These are phyloP conservation scores for Ophioceras dolichostomum DNA, from an alignment of 2,329 filamentous ascomycete species.

Conservation along the genomic window DNA sequence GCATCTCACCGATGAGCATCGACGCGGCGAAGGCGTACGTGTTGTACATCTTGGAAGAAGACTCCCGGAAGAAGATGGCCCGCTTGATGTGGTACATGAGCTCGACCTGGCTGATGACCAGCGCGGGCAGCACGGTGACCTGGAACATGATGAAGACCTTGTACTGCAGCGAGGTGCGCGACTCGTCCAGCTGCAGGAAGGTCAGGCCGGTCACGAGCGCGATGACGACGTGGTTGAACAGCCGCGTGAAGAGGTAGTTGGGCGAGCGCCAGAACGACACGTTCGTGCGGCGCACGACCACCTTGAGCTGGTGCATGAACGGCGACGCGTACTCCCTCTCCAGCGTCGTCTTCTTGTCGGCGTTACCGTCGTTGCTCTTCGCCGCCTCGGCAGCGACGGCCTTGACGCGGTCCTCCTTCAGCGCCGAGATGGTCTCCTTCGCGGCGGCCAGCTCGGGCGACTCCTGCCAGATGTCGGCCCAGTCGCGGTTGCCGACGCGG, in stretches of 20 bases:
- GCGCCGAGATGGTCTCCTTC: constrained; percentile 52
- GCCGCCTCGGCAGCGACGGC: constrained; percentile 22
- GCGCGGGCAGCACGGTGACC: constrained; percentile 68
- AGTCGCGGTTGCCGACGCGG: constrained; percentile 63
- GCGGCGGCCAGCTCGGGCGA: constrained; percentile 56
- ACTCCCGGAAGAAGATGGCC: constrained; percentile 76
- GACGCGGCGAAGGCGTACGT: constrained; percentile 65
- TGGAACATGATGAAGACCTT: constrained; percentile 87
- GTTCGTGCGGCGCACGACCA: constrained; percentile 62
- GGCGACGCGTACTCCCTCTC: constrained; percentile 78
- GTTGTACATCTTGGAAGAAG: constrained; percentile 76
- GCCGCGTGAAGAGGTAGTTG: constrained; percentile 78
- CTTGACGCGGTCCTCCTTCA: constrained; percentile 48
- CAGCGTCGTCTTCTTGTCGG: too few species aligned
- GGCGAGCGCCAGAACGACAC: constrained; percentile 74
- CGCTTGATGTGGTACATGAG: constrained; percentile 72
- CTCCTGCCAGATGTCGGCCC: constrained; percentile 68
- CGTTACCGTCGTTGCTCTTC: constrained; percentile 36
- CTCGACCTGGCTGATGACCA: constrained; percentile 76
- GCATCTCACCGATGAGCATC: constrained; percentile 74
- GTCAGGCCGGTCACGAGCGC: constrained; percentile 68
- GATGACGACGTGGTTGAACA: constrained; percentile 76
- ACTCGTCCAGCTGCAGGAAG: constrained; percentile 67
- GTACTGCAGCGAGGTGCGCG: constrained; percentile 67
- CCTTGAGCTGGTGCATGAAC: constrained; percentile 62